Conservation (phyloP, 2,329 filamentous ascomycete genomes). For the Clonostachys rhizophaga region DNA sequence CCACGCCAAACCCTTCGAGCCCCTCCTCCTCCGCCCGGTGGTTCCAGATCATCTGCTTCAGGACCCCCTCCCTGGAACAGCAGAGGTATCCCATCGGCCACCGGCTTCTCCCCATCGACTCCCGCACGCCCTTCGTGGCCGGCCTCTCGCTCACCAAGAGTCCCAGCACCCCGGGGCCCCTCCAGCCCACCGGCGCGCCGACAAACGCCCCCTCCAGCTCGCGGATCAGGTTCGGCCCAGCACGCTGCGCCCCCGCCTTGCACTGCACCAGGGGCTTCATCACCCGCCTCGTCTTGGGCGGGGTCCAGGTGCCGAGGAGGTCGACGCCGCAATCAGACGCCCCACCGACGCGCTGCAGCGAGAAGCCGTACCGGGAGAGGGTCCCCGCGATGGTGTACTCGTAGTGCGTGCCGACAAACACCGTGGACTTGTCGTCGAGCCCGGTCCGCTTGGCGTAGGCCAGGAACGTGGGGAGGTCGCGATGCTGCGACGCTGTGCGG, state of each 20-base stretch:
- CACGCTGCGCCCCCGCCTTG: slow-evolving; percentile 52
- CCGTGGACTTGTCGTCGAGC: slow-evolving; percentile 49
- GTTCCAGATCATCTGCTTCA: slow-evolving; percentile 74
- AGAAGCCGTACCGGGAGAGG: slow-evolving; percentile 58
- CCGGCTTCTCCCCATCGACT: slow-evolving; percentile 61
- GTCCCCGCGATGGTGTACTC: slow-evolving; percentile 63
- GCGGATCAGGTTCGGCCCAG: slow-evolving; percentile 58
- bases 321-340: slow-evolving; percentile 69
- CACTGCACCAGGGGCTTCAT: slow-evolving; percentile 59
- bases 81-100: slow-evolving; percentile 71
- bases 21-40: slow-evolving; percentile 55
- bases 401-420: slow-evolving; percentile 71
- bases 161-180: slow-evolving; percentile 59
- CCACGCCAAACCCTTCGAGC: slow-evolving; percentile 54
- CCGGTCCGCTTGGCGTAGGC: slow-evolving; percentile 53
- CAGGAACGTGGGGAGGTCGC: slow-evolving; percentile 61
- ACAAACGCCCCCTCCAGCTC: slow-evolving; percentile 77
- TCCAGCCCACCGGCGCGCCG: slow-evolving; percentile 70
- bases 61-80: slow-evolving; percentile 49
- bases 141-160: slow-evolving; percentile 64
- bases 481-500: slow-evolving; percentile 39
- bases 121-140: slow-evolving; percentile 74
- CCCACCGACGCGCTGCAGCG: slow-evolving; percentile 60
- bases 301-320: slow-evolving; percentile 64
- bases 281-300: slow-evolving; percentile 34